Percentiles rank a stretch among this genome's conserved stretches.
phyloP scores from a whole-genome alignment of 805 yeast genomes.

The Priceomyces carsonii region DNA sequence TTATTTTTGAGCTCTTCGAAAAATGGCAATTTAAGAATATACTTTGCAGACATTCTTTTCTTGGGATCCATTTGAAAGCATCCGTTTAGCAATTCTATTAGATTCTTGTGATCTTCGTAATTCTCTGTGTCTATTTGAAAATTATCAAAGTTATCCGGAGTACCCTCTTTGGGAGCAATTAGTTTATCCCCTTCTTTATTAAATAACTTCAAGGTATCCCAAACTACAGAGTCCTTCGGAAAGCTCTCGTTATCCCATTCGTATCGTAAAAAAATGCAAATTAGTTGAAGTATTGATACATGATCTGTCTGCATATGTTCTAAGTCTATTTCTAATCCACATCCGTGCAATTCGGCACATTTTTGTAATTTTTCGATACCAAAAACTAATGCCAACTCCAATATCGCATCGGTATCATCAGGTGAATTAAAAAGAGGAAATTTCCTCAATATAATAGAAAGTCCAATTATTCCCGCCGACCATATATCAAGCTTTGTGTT shows the following conservation, averaged over 20 bases:
- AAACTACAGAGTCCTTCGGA: constrained; percentile 71
- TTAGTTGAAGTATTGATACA: constrained; percentile 35
- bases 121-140: constrained; percentile 22
- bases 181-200: constrained; percentile 41
- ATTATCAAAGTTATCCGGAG: constrained; percentile 16
- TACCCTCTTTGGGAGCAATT: constrained; percentile 20
- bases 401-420: constrained; percentile 88
- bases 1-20: constrained; percentile 46
- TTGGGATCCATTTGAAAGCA: constrained; percentile 60
- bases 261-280: constrained; percentile 25
- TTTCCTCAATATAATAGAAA: constrained; percentile 74
- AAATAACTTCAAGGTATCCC: constrained; percentile 57
- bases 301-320: constrained; percentile 16
- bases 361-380: constrained; percentile 72
- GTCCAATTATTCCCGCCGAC: constrained; percentile 88
- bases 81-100: constrained; percentile 55
- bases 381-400: constrained; percentile 80
- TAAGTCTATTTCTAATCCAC: constrained; percentile 65
- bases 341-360: constrained; percentile 84
- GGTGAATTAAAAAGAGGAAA: constrained; percentile 94
- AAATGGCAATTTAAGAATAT: constrained; percentile 57
- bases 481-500: constrained; percentile 81
- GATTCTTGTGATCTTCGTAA: constrained; percentile 43
- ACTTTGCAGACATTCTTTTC: constrained; percentile 58
- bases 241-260: constrained; percentile 61